phyloP scores from a whole-genome alignment of 2,329 filamentous ascomycete species.

The Colletotrichum simmondsii region DNA sequence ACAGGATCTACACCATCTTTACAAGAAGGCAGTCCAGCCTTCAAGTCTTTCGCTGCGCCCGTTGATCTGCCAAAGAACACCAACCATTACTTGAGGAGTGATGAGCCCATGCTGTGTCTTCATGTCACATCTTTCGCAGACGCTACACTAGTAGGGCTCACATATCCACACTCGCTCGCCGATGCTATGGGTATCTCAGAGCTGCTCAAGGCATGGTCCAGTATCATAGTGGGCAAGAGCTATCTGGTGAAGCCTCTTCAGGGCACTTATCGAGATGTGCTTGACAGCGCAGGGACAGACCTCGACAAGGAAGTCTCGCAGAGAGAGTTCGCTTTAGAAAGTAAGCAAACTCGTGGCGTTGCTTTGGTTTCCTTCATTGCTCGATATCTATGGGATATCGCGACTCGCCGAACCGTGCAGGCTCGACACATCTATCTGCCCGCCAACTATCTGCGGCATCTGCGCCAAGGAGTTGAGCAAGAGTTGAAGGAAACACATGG shows the following conservation, averaged over 20 bases:
- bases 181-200: neutral
- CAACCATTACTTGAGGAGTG: constrained; percentile 50
- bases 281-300: neutral
- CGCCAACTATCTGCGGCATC: neutral
- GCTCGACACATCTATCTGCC: neutral
- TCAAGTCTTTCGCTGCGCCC: constrained; percentile 15
- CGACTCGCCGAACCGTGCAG: neutral
- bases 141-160: constrained; percentile 57
- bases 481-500: neutral
- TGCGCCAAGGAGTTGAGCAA: neutral
- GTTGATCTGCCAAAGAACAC: constrained; percentile 38
- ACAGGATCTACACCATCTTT: neutral
- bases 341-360: neutral
- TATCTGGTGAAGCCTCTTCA: neutral
- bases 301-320: neutral
- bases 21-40: neutral
- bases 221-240: neutral
- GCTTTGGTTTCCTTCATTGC: neutral
- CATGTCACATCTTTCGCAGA: constrained; percentile 60
- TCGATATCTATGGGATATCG: neutral
- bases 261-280: neutral
- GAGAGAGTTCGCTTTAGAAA: neutral
- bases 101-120: constrained; percentile 57
- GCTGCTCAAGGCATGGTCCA: neutral
- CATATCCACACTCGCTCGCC: constrained; percentile 56